Base-by-base conservation (phyloP, 2,329 filamentous ascomycete species). In the Colletotrichum sublineola region DNA sequence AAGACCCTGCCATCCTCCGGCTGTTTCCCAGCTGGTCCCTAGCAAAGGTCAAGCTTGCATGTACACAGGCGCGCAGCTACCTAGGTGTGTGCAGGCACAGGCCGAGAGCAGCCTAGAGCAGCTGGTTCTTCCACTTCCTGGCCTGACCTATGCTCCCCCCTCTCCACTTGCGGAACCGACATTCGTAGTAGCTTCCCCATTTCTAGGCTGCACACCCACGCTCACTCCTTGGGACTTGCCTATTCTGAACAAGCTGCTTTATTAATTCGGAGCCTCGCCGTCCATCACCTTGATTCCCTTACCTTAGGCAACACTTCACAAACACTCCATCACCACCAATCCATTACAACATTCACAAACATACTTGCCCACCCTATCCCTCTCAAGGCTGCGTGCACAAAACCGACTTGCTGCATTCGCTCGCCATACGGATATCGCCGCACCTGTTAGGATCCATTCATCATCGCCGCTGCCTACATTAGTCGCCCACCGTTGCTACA, bases 251-350 rank as follows among this genome's bases (percentile, higher is more conserved):
- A 42, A 44, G 52, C 67, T 65, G 70, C 40, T 73, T 73, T 73
- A 73, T 70, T 73, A 70, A 65, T 60, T 50, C 18, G 36, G 61
- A 73, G 55, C 61, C 70, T 69, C 61, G 66, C 70, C 61, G 24
- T 61, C 55, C 55, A 29, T 61, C 44, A 42, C 48, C 38, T 58
- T 52, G 53, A 60, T 56, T 56, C 61, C 46, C 61, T 61, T 61
- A 61, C 70, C 70, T 69, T 70, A 73, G 70, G 70, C 70, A 73
- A 64, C 70, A 70, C 61, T 65, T 40, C 55, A 12, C 46, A 67
- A 65, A 42, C 33, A 24, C 18, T 56, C 63, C n/a, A 44, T 57
- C 66, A 56, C 61, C 69, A 60, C 46, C 66, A 68, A 70, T 57
- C n/a, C 40, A 55, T 63, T 58, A 55, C 55, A 24, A 55, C 48